phyloP scores from a whole-genome alignment of 148 eudicot species.

The Vaccinium macrocarpon region DNA sequence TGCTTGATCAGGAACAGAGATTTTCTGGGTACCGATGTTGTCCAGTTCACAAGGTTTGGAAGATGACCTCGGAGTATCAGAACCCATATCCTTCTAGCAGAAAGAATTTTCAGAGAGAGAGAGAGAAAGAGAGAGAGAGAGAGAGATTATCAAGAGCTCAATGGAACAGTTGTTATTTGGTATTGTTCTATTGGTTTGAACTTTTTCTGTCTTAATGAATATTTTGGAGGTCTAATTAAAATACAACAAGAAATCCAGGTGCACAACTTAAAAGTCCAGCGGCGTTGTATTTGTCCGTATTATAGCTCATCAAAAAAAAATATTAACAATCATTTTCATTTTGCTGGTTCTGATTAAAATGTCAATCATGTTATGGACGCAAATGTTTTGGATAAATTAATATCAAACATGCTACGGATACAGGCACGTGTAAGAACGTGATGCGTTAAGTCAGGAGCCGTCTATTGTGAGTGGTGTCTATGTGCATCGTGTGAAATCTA shows the following conservation, averaged over 20 bases:
- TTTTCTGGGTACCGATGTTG: conserved; percentile 28
- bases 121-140: conserved; percentile 10
- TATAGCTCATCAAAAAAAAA: too few relatives aligned
- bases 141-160: neutral
- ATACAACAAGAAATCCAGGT: neutral
- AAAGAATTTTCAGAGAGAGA: neutral
- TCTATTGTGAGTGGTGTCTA: too few relatives aligned
- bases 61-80: conserved; percentile 17
- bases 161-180: conserved; percentile 24
- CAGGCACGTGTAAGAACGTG: too few relatives aligned
- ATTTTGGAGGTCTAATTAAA: neutral
- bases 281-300: too few relatives aligned
- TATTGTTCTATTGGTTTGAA: neutral
- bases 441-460: too few relatives aligned
- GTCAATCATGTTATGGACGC: neutral
- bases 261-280: too few relatives aligned
- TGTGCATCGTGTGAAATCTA: neutral
- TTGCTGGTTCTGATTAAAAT: neutral
- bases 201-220: neutral
- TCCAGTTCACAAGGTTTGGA: conserved; percentile 17
- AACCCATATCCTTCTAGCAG: conserved; percentile 27
- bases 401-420: too few relatives aligned
- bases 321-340: too few relatives aligned
- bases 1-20: conserved; percentile 34
- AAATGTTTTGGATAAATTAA: too few relatives aligned